These are phyloP conservation scores for Pisolithus sp. DNA, from an alignment of 768 basidiomycete species.

Conservation along the genomic window DNA sequence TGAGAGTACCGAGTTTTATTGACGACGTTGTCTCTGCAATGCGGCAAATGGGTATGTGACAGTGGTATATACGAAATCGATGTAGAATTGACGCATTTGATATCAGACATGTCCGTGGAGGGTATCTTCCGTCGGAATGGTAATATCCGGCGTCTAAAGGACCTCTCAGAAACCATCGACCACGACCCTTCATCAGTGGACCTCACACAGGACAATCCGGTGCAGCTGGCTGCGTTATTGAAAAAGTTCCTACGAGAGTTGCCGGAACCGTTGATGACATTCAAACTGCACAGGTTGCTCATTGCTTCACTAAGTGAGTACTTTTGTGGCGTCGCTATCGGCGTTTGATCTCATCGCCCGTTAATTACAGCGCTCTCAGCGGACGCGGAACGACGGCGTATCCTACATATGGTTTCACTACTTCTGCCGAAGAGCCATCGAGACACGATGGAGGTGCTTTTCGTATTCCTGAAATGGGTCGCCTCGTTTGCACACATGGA, in stretches of 20 bases:
- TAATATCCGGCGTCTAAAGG: slow-evolving; percentile 89
- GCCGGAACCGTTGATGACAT: slow-evolving; percentile 94
- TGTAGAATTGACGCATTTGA: slow-evolving; percentile 2
- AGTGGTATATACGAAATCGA: slow-evolving; percentile 1
- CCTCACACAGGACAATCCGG: slow-evolving; percentile 89
- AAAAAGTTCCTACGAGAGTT: slow-evolving; percentile 97
- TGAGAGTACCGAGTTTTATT: slow-evolving; percentile 94
- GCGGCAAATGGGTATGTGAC: slow-evolving; percentile 89
- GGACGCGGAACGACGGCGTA: slow-evolving; percentile 72
- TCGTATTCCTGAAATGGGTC: slow-evolving; percentile 99
- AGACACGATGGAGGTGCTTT: slow-evolving; percentile 96
- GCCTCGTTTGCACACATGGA: slow-evolving; percentile 98
- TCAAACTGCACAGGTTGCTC: slow-evolving; percentile 84
- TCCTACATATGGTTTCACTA: slow-evolving; percentile 79
- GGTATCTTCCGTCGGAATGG: slow-evolving; percentile 99
- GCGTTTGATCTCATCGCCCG: slow-evolving; percentile 6
- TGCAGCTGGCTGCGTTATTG: slow-evolving; percentile 91
- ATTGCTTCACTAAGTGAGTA: slow-evolving; percentile 82
- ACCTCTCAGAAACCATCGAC: slow-evolving; percentile 88
- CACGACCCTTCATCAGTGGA: slow-evolving; percentile 91
- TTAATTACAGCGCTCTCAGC: slow-evolving; percentile 53
- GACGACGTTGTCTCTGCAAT: slow-evolving; percentile 98
- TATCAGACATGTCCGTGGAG: slow-evolving; percentile 93
- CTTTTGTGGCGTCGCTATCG: background rate
- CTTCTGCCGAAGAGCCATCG: slow-evolving; percentile 90